Evolutionary conservation across 1,284 basidiomycete species (phyloP).

Genomic region (Ustilago crameri): DNA sequence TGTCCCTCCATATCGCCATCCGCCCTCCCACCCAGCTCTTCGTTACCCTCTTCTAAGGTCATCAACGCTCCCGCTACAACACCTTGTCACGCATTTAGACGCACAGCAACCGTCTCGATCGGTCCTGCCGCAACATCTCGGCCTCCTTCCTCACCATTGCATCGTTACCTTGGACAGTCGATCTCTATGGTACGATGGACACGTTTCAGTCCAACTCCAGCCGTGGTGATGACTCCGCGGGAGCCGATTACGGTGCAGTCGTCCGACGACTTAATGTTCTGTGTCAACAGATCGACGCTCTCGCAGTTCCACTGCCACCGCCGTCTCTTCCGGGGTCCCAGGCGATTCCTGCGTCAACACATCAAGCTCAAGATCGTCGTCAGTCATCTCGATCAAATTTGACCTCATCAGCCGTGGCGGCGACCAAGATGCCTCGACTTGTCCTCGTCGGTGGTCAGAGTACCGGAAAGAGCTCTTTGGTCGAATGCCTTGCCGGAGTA

Average conservation of each 20-base stretch:
- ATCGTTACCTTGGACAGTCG: no score
- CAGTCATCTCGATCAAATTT: not conserved
- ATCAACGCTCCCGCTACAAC: no score
- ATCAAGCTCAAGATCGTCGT: constrained; percentile 12
- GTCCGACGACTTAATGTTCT: constrained; percentile 11
- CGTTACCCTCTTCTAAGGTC: not conserved
- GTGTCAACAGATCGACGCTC: constrained; percentile 19
- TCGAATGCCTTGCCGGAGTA: constrained; percentile 29
- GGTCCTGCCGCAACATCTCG: no score
- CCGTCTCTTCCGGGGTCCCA: not conserved
- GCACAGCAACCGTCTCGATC: no score
- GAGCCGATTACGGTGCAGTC: constrained; percentile 18
- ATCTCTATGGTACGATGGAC: constrained; percentile 6
- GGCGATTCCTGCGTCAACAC: no score
- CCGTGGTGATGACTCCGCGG: constrained; percentile 1
- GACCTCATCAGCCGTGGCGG: not conserved
- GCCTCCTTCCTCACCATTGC: no score
- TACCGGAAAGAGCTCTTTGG: constrained; percentile 31
- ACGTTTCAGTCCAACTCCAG: not conserved
- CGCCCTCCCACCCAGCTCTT: no score
- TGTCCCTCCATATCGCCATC: no score
- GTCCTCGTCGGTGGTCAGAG: constrained; percentile 28
- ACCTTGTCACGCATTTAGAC: no score
- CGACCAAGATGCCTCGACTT: constrained; percentile 13
- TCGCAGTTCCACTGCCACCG: constrained; percentile 10